Evolutionary conservation across 306 rosid genomes (phyloP), one percentile per base, ranked within the genome.

Genomic region (Fagus crenata): DNA sequence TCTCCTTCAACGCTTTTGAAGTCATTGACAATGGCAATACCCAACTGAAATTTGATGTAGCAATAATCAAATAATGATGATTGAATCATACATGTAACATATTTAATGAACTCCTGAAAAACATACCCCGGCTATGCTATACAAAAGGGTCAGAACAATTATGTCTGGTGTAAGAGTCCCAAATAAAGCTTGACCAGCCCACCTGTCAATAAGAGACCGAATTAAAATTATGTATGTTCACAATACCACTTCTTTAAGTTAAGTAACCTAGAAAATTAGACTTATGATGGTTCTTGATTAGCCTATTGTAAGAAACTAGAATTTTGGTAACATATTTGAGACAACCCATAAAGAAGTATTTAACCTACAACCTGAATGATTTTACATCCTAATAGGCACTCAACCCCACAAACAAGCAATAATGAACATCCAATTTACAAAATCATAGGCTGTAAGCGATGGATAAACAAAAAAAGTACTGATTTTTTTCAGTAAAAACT

Each of bases 121-220:
- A 88, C 98, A 69, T 96, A 96, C 99, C 64, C 99, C 99, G 55
- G 99, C 98, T 80, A 92, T 82, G 87, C 99, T 96, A 87, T 96
- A 96, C 77, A 96, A 81, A 61, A 92, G 84, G 18, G 99, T 92
- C 74, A 96, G 93, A 85, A 96, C 86, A 74, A 96, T 67, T 69
- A 92, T 85, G 61, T 95, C 99, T 33, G 97, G 93, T 68, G 93
- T 85, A 72, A 96, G 99, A 72, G 98, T 96, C 77, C 99, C 99
- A 85, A 96, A 96, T 83, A 96, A 87, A 85, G 98, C 98, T 76
- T 96, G 99, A 77, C 99, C 99, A 46, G 99, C 99, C 99, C 98
- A 96, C 99, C 99, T 96, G 84, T 72, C 75, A 84, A 67, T 1
- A 77, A 64, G 73, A 81, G 71, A 78, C 69, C 51, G 56, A 81